Evolutionary conservation across 306 rosid species (phyloP).

Genomic region (Abrus pulchellus): DNA sequence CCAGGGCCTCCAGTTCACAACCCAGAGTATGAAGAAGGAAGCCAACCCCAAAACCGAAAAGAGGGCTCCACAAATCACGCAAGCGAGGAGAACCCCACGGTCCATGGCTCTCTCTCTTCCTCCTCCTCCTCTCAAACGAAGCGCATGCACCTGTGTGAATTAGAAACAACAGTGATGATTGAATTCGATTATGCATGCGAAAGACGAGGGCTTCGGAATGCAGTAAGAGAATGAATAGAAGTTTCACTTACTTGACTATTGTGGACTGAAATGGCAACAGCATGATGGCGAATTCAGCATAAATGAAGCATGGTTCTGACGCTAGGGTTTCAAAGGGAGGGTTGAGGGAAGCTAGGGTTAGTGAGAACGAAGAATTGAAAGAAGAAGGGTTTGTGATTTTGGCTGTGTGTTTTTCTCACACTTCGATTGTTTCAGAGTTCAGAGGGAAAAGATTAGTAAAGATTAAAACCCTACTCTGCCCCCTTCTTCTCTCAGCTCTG

Average conservation of each 20-base stretch:
- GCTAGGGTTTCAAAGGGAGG: conserved; percentile 54
- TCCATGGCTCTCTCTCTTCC: conserved; percentile 65
- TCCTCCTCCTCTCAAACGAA: conserved; percentile 50
- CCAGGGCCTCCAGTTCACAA: conserved; percentile 99
- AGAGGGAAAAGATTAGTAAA: conserved; percentile 15
- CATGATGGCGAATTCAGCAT: conserved; percentile 64
- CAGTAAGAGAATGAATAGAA: conserved; percentile 2
- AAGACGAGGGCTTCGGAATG: conserved; percentile 28
- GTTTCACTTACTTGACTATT: conserved; percentile 38
- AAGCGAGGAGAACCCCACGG: conserved; percentile 78
- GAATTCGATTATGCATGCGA: conserved; percentile 22
- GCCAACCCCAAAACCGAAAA: conserved; percentile 82
- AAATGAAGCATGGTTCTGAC: conserved; percentile 63
- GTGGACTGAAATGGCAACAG: conserved; percentile 55
- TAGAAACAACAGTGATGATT: not conserved
- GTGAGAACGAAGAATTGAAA: conserved; percentile 25
- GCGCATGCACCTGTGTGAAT: conserved; percentile 72
- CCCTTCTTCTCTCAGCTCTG: not conserved
- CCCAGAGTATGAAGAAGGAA: conserved; percentile 90
- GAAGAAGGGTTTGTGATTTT: conserved; percentile 35
- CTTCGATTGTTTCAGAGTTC: not conserved
- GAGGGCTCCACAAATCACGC: conserved; percentile 86
- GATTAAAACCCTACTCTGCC: conserved; percentile 46
- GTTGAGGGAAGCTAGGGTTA: conserved; percentile 53
- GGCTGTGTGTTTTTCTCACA: not conserved